These are phyloP conservation scores for Narthecium ossifragum DNA, from an alignment of 106 monocot genomes.

Conservation along the genomic window DNA sequence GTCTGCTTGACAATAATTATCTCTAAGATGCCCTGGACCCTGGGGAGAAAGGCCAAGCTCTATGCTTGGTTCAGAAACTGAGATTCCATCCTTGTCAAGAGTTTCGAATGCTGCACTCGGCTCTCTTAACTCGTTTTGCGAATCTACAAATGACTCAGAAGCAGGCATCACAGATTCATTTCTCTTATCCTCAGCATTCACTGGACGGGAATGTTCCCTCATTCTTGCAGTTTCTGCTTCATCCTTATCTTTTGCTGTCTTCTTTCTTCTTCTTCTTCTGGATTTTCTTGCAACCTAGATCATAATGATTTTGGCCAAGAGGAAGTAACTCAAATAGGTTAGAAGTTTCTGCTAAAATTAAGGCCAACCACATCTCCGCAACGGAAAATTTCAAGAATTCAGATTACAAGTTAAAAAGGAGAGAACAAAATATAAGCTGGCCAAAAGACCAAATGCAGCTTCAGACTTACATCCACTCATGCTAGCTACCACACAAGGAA, in stretches of 20 bases:
- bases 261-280: constrained; percentile 58
- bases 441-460: background rate
- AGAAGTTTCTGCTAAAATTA: too few relatives aligned
- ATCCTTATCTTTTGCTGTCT: constrained; percentile 18
- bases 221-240: constrained; percentile 21
- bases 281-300: constrained; percentile 76
- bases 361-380: too few relatives aligned
- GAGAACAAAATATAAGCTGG: background rate
- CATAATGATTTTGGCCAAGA: background rate
- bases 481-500: background rate
- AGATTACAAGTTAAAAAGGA: background rate
- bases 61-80: constrained; percentile 5
- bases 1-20: constrained; percentile 33
- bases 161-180: constrained; percentile 15
- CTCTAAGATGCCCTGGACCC: constrained; percentile 1
- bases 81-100: constrained; percentile 10
- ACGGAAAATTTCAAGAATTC: too few relatives aligned
- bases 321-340: background rate
- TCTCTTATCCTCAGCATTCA: constrained; percentile 8
- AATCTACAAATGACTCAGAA: constrained; percentile 13
- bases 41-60: constrained; percentile 9
- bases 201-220: constrained; percentile 1
- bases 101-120: constrained; percentile 2
- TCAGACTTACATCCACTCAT: background rate
- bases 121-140: background rate